phyloP scores from a whole-genome alignment of 2,329 filamentous ascomycete genomes.

The Calonectria naviculata region DNA sequence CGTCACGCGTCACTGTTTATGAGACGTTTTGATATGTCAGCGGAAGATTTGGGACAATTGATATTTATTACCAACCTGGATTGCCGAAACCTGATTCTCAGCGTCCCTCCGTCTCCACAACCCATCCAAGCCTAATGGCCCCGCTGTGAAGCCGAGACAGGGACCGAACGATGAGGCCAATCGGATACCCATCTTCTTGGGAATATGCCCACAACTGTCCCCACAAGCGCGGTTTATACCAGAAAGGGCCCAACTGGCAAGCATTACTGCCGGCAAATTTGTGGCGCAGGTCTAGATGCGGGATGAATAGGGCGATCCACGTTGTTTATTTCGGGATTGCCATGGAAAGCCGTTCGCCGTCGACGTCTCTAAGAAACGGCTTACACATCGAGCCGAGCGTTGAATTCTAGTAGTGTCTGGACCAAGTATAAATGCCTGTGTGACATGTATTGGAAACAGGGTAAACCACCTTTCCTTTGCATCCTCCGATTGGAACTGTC shows the following conservation, averaged over 20 bases:
- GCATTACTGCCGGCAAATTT: not conserved
- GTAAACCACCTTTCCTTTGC: no score
- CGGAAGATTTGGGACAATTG: not conserved
- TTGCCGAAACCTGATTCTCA: not conserved
- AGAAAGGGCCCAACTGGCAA: no score
- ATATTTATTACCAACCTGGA: not conserved
- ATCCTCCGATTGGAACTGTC: not conserved
- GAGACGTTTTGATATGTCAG: not conserved
- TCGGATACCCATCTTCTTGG: not conserved
- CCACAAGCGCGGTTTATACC: not conserved
- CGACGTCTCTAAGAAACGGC: not conserved
- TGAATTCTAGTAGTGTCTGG: no score
- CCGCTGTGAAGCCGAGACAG: not conserved
- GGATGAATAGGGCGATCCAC: not conserved
- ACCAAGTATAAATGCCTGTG: no score
- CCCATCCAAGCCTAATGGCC: not conserved
- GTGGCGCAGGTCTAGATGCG: not conserved
- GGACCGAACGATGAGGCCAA: not conserved
- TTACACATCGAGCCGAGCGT: no score
- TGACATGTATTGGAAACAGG: no score
- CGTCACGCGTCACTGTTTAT: not conserved
- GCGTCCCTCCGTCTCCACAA: not conserved
- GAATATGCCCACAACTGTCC: not conserved
- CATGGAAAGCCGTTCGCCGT: no score
- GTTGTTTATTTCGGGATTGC: not conserved